A percentile compares a stretch with the other conserved stretches of the same genome.
Conservation (phyloP, 371 early-diverging fungal genomes). For the Smittium mucronatum region DNA sequence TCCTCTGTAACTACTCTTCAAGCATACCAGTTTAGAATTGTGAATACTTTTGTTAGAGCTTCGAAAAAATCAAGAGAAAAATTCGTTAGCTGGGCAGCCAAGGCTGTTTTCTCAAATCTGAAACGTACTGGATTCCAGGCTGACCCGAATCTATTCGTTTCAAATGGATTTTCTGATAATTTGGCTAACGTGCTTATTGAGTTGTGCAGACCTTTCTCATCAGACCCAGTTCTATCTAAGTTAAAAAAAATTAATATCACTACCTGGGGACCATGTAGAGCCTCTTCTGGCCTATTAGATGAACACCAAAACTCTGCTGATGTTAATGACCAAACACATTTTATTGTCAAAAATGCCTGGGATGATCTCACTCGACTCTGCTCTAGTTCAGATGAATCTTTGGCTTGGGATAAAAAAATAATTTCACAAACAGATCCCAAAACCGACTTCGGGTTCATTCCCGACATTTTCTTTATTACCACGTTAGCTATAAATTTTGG, state of each 20-base stretch:
- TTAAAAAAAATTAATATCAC: constrained; percentile 53
- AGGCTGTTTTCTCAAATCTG: constrained; percentile 37
- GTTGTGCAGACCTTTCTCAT: constrained; percentile 76
- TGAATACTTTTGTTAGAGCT: constrained; percentile 59
- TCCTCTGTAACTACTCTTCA: constrained; percentile 43
- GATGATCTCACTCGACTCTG: constrained; percentile 65
- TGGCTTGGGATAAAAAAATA: constrained; percentile 15
- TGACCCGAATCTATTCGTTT: constrained; percentile 55
- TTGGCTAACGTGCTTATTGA: constrained; percentile 47
- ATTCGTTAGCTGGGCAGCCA: constrained; percentile 30
- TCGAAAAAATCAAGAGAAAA: constrained; percentile 42
- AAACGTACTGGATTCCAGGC: constrained; percentile 75
- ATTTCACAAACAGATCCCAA: constrained; percentile 12
- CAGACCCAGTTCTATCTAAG: constrained; percentile 48
- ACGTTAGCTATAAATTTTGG: constrained; percentile 68
- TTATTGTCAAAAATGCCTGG: constrained; percentile 30
- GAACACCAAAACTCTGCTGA: neutral
- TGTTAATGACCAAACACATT: constrained; percentile 16
- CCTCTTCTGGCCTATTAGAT: constrained; percentile 14
- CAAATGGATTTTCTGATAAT: constrained; percentile 81
- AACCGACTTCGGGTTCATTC: constrained; percentile 45
- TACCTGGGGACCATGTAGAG: constrained; percentile 32
- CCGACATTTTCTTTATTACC: constrained; percentile 76
- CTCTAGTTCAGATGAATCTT: constrained; percentile 52
- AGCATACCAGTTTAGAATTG: constrained; percentile 44